Conservation (phyloP, 495 filamentous ascomycete genomes). For the Thermothielavioides terrestris region DNA sequence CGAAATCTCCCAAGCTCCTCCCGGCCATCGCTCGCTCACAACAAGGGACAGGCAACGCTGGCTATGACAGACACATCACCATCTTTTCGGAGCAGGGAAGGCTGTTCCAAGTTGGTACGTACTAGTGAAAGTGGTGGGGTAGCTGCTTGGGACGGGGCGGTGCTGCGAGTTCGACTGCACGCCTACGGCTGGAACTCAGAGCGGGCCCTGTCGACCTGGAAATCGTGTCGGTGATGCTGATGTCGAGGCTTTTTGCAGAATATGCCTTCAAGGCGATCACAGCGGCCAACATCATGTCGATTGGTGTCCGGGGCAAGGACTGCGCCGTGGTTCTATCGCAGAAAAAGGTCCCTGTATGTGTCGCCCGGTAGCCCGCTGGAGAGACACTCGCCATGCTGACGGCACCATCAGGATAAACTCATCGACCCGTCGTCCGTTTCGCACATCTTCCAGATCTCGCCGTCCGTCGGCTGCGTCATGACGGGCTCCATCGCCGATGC, state of each 20-base stretch:
- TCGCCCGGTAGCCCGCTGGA: constrained; percentile 14
- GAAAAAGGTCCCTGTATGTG: constrained; percentile 98
- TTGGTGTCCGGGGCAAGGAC: constrained; percentile 91
- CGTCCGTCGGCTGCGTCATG: constrained; percentile 95
- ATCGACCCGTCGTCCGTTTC: constrained; percentile 96
- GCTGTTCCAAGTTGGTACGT: constrained; percentile 98
- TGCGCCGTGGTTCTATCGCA: constrained; percentile 96
- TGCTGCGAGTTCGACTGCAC: too few relatives aligned
- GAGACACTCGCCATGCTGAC: not conserved
- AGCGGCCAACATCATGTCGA: constrained; percentile 94
- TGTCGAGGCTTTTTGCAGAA: constrained; percentile 48
- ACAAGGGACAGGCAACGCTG: constrained; percentile 66
- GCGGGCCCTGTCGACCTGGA: not conserved
- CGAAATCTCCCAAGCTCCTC: constrained; percentile 22
- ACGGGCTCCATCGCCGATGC: constrained; percentile 98
- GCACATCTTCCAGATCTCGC: constrained; percentile 93
- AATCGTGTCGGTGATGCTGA: constrained; percentile 22
- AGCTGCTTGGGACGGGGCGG: too few relatives aligned
- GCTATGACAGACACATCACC: constrained; percentile 96
- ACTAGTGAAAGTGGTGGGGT: too few relatives aligned
- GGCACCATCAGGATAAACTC: constrained; percentile 71
- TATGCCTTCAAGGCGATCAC: constrained; percentile 99
- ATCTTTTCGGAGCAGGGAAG: constrained; percentile 99
- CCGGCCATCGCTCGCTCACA: constrained; percentile 23
- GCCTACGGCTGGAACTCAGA: not conserved